Evolutionary conservation across 176 grass and related monocot genomes (phyloP).

Genomic region (Miscanthus lutarioriparius): DNA sequence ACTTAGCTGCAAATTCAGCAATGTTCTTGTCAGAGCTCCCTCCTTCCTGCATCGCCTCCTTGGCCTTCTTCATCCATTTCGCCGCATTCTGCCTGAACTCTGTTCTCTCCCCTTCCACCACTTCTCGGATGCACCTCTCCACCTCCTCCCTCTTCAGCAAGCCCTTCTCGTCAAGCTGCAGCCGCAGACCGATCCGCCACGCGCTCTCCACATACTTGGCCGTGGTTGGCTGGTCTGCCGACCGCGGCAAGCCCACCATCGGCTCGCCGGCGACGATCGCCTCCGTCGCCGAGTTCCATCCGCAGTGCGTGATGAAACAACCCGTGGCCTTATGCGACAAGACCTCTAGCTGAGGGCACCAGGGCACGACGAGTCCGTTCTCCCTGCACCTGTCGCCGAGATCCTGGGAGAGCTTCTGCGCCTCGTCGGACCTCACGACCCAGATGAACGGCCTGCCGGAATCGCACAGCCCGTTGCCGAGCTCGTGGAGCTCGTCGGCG

Average conservation of each 20-base stretch:
- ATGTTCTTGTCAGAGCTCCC: not conserved
- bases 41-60: not conserved
- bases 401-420: not conserved
- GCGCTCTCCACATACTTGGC: not conserved
- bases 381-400: not conserved
- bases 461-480: not conserved
- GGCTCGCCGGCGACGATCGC: not conserved
- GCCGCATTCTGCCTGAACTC: not conserved
- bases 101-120: not conserved
- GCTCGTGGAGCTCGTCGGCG: not conserved
- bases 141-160: not conserved
- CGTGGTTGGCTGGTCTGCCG: not conserved
- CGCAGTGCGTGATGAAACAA: constrained; percentile 76
- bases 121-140: not conserved
- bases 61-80: not conserved
- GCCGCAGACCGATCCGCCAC: not conserved
- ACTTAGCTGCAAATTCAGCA: not conserved
- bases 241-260: not conserved
- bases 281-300: constrained; percentile 57
- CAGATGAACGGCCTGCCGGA: not conserved
- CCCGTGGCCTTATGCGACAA: constrained; percentile 1
- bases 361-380: not conserved
- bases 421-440: not conserved
- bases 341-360: not conserved
- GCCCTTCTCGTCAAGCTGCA: not conserved